Evolutionary conservation across 768 basidiomycete species (phyloP), one percentile per base, ranked within the genome.

Genomic region (Megacollybia marginata): DNA sequence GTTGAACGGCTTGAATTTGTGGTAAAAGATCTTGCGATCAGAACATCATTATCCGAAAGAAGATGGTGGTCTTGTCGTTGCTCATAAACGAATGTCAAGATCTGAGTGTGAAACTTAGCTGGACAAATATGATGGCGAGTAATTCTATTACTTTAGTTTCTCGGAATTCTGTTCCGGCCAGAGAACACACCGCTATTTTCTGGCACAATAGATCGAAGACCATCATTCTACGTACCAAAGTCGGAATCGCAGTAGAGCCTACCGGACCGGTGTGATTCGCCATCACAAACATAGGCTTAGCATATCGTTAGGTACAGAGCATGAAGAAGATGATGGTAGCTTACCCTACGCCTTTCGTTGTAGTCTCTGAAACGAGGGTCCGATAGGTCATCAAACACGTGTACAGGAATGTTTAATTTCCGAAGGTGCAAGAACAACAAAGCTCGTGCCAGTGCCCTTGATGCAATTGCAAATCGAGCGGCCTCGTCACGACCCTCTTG

Each of bases 281-380:
- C 64, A 87, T 67, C 28, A 78, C 69, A 49, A 84, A 85, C 82
- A 87, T 83, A 1, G 85, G 84, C 80, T 85, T 52, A 31, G 33
- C 12, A 8, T 36, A 42, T 2, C 6, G 44, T 68, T 40, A 64
- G 52, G 32, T 45, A 28, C 12, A 48, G 33, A 36, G 23, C 18
- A n/a, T n/a, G n/a, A 32, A 34, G 23, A 18, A 42, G 42, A 44
- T 28, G 9, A n/a, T 36, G 31, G 5, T 10, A n/a, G 42, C 57
- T 33, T 48, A 78, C 76, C 64, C 76, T 74, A 52, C 61, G 68
- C 12, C 55, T 52, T 18, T 59, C 51, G 33, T 66, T 68, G 55
- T 80, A 82, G 2, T 60, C 59, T 9, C 58, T 50, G 83, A 85
- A 86, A 1, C 49, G 57, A 0, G 68, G 65, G 58, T 83, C 82